Conservation (phyloP, 169 alveolate species). For the Cryptosporidium meleagridis region DNA sequence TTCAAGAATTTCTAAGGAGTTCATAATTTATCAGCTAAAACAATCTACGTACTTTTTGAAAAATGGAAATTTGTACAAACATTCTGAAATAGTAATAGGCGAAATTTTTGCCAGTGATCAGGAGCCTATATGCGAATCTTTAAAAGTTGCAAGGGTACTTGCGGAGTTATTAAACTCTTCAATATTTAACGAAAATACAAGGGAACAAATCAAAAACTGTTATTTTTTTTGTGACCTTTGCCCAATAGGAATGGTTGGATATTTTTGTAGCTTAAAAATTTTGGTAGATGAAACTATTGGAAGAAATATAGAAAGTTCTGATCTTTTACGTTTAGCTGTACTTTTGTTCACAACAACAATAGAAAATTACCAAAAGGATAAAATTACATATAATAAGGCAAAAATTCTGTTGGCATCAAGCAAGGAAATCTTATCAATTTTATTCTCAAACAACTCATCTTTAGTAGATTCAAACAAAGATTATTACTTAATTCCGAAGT, state of each 20-base stretch:
- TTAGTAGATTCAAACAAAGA: not conserved
- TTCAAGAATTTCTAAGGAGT: constrained; percentile 64
- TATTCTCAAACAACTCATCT: not conserved
- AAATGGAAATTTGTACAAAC: not conserved
- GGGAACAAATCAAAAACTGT: constrained; percentile 39
- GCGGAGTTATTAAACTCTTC: constrained; percentile 65
- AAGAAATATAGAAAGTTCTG: constrained; percentile 26
- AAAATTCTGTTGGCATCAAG: constrained; percentile 39
- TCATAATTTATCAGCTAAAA: constrained; percentile 30
- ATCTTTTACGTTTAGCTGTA: constrained; percentile 41
- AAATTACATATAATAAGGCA: constrained; percentile 31
- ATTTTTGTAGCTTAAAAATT: constrained; percentile 18
- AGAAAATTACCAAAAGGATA: constrained; percentile 15
- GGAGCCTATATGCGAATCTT: constrained; percentile 28
- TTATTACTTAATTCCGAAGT: not conserved
- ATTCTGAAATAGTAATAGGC: not conserved
- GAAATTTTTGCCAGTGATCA: not conserved
- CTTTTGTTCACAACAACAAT: constrained; percentile 44
- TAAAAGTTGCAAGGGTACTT: constrained; percentile 50
- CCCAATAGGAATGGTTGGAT: constrained; percentile 67
- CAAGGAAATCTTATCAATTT: constrained; percentile 15
- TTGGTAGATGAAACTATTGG: constrained; percentile 62
- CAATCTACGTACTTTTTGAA: constrained; percentile 27
- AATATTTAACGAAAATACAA: constrained; percentile 41
- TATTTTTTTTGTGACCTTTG: constrained; percentile 50